A percentile compares a stretch with the other conserved stretches of the same genome.
Evolutionary conservation across 257 asterid species (phyloP).

Genomic region (Plantago elongata): DNA sequence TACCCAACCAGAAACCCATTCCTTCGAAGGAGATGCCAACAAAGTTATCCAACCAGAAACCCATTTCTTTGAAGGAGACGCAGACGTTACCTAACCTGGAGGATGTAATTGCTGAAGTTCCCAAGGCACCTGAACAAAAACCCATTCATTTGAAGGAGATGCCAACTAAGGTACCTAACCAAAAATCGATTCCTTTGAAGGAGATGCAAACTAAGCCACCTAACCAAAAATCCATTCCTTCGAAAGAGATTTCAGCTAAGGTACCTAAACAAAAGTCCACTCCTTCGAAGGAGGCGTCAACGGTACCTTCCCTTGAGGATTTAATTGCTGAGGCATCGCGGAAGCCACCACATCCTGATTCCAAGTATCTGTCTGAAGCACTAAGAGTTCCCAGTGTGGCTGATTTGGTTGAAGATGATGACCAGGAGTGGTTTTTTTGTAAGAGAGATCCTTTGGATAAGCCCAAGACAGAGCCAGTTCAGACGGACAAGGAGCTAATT

Average conservation of each 20-base stretch:
- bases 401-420: constrained; percentile 44
- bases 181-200: too few species aligned
- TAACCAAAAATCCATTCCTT: background rate
- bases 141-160: too few species aligned
- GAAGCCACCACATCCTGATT: constrained; percentile 73
- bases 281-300: constrained; percentile 14
- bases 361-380: constrained; percentile 44
- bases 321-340: constrained; percentile 35
- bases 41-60: constrained; percentile 18
- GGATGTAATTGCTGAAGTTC: constrained; percentile 32
- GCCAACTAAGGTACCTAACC: too few species aligned
- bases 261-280: constrained; percentile 16
- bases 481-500: constrained; percentile 21
- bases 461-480: constrained; percentile 18
- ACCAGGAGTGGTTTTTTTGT: constrained; percentile 58
- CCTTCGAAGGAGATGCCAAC: background rate
- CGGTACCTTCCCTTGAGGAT: constrained; percentile 28
- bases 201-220: too few species aligned
- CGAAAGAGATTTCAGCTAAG: constrained; percentile 3
- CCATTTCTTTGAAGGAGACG: constrained; percentile 1
- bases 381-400: constrained; percentile 46
- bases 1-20: too few species aligned
- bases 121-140: too few species aligned
- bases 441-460: constrained; percentile 28
- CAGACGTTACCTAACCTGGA: constrained; percentile 22